A percentile compares a stretch with the other conserved stretches of the same genome.
Evolutionary conservation across 768 basidiomycete species (phyloP).

Genomic region (Suillus tomentosus): DNA sequence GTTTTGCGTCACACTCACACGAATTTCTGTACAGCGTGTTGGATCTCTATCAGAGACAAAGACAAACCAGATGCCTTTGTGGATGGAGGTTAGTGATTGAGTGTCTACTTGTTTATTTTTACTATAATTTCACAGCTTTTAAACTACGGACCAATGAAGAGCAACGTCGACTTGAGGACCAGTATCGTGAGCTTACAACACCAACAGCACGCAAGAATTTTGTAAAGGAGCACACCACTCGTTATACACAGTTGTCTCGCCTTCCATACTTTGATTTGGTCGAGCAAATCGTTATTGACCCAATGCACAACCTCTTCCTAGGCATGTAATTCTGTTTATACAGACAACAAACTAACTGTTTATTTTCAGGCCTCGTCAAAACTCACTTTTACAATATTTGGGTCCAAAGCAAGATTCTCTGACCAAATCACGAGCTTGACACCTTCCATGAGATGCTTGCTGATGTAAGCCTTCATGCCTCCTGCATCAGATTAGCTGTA

Average conservation of each 20-base stretch:
- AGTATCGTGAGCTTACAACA: not conserved
- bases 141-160: too few relatives aligned
- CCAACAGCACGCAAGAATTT: conserved; percentile 15
- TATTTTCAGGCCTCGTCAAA: conserved; percentile 27
- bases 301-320: conserved; percentile 37
- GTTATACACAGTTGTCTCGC: conserved; percentile 27
- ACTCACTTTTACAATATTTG: conserved; percentile 33
- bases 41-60: too few relatives aligned
- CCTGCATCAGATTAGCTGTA: too few relatives aligned
- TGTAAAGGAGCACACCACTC: conserved; percentile 19
- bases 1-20: too few relatives aligned
- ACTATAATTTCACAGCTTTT: too few relatives aligned
- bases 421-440: conserved; percentile 6
- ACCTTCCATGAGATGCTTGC: not conserved
- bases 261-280: conserved; percentile 34
- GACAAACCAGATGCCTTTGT: too few relatives aligned
- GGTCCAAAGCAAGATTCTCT: conserved; percentile 26
- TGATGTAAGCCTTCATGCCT: too few relatives aligned
- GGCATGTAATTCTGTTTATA: conserved; percentile 15
- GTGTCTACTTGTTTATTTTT: too few relatives aligned
- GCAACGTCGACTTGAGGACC: too few relatives aligned
- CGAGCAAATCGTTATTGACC: conserved; percentile 32
- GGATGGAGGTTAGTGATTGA: too few relatives aligned
- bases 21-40: too few relatives aligned
- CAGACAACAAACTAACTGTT: too few relatives aligned